Evolutionary conservation across 257 asterid genomes (phyloP).

Genomic region (Verbena officinalis): DNA sequence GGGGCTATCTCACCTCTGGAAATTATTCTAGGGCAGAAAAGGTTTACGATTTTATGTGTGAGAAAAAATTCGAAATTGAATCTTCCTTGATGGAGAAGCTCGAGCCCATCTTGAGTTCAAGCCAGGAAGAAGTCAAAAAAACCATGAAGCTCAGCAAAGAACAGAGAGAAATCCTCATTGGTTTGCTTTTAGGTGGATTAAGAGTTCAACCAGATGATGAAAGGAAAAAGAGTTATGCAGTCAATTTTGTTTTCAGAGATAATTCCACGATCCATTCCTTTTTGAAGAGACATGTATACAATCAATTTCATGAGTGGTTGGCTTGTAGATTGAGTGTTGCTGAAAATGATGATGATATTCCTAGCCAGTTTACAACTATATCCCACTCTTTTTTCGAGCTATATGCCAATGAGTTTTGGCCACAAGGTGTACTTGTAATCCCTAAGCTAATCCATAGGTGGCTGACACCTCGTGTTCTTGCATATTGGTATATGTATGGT

Average conservation of each 20-base stretch:
- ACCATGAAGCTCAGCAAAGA: constrained; percentile 66
- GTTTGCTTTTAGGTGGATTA: constrained; percentile 77
- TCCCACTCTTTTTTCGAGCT: constrained; percentile 66
- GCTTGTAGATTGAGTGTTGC: constrained; percentile 34
- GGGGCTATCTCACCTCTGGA: constrained; percentile 53
- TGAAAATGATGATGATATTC: constrained; percentile 38
- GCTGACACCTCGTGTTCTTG: constrained; percentile 89
- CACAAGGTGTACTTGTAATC: constrained; percentile 54
- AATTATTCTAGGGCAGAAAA: constrained; percentile 56
- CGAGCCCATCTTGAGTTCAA: constrained; percentile 42
- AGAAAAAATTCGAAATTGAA: constrained; percentile 72
- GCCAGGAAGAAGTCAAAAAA: constrained; percentile 44
- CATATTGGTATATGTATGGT: constrained; percentile 94
- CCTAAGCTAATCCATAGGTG: constrained; percentile 90
- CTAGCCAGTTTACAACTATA: constrained; percentile 54
- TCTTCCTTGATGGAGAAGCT: constrained; percentile 67
- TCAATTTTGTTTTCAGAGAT: constrained; percentile 63
- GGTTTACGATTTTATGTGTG: constrained; percentile 56
- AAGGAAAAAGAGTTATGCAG: constrained; percentile 40
- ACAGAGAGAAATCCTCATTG: constrained; percentile 81
- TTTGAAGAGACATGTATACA: constrained; percentile 58
- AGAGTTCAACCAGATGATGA: constrained; percentile 50
- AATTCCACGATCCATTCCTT: constrained; percentile 50
- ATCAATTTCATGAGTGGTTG: constrained; percentile 81
- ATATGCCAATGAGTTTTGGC: constrained; percentile 80